Conservation (phyloP, 176 grass and related monocot species). For the Cenchrus purpureus region DNA sequence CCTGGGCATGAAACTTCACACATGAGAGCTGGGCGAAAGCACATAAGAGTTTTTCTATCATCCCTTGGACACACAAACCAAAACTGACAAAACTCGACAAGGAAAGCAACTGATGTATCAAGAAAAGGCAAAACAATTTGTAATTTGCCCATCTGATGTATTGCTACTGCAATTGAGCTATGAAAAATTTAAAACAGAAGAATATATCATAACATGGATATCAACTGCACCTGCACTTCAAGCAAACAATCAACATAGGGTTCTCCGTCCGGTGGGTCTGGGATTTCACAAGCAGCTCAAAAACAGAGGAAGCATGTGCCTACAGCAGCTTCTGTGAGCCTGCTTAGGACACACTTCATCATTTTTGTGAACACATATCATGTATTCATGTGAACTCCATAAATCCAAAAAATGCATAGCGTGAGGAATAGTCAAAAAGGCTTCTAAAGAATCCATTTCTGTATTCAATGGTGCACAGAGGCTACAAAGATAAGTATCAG, state of each 20-base stretch:
- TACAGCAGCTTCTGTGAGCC: not conserved
- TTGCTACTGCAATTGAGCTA: not conserved
- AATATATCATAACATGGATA: not conserved
- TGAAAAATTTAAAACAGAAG: not conserved
- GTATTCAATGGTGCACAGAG: not conserved
- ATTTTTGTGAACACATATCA: not conserved
- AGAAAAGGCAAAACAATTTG: too few species aligned
- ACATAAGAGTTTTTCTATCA: not conserved
- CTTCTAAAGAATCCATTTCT: not conserved
- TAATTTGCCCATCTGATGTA: not conserved
- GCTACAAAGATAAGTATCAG: too few species aligned
- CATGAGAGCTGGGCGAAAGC: not conserved
- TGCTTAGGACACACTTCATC: not conserved
- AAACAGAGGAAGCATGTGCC: not conserved
- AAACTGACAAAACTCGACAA: not conserved
- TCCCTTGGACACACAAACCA: not conserved
- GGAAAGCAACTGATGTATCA: not conserved
- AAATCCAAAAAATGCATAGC: not conserved
- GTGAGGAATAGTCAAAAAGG: not conserved
- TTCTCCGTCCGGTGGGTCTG: not conserved
- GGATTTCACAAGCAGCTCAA: not conserved
- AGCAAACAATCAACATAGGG: too few species aligned
- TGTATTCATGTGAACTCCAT: not conserved
- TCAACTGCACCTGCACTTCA: not conserved
- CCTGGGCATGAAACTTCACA: not conserved